Conservation (phyloP, 1,139 yeast species). For the Candida glucosophila region DNA sequence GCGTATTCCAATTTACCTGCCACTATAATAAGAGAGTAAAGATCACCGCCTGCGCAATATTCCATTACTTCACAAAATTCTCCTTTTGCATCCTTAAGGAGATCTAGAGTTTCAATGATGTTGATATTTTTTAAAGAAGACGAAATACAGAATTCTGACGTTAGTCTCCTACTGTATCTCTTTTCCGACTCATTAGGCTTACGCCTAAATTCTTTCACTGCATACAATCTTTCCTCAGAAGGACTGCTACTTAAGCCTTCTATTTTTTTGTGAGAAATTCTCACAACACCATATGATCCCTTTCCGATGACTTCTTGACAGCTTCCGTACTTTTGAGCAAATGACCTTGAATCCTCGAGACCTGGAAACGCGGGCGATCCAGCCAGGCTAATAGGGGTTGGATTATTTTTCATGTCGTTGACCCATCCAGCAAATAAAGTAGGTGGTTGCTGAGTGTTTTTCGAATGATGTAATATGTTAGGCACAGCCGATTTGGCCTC, state of each 20-base stretch:
- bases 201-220: constrained; percentile 39
- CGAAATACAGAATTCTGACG: constrained; percentile 41
- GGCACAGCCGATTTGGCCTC: constrained; percentile 86
- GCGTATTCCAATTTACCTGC: constrained; percentile 75
- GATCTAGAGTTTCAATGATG: constrained; percentile 78
- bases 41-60: constrained; percentile 90
- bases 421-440: constrained; percentile 77
- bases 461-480: constrained; percentile 27
- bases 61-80: constrained; percentile 97
- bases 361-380: constrained; percentile 17
- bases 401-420: constrained; percentile 46
- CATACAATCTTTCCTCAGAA: constrained; percentile 30
- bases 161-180: constrained; percentile 35
- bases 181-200: constrained; percentile 37
- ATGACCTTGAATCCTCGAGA: constrained; percentile 27
- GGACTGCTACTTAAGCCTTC: constrained; percentile 7
- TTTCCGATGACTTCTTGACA: constrained; percentile 43
- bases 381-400: background rate
- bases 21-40: constrained; percentile 76
- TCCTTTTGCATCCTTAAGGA: constrained; percentile 83
- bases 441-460: constrained; percentile 39
- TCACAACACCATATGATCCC: constrained; percentile 41
- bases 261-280: constrained; percentile 35
- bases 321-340: constrained; percentile 42
- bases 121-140: constrained; percentile 38